Conservation (phyloP, 352 stramenopile genomes). For the Globisporangium recalcitrans region DNA sequence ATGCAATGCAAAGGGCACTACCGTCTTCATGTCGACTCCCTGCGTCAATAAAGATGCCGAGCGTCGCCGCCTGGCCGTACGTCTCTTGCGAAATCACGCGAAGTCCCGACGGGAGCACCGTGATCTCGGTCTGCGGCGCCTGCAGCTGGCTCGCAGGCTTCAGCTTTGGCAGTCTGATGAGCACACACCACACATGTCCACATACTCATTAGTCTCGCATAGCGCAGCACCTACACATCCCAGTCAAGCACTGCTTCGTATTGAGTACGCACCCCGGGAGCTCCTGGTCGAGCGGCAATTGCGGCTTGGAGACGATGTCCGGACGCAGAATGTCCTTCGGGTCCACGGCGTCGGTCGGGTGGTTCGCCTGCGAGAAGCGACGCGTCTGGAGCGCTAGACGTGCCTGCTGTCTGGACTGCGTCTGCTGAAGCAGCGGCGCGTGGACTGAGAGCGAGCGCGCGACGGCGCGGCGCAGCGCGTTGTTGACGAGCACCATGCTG, state of each 20-base stretch:
- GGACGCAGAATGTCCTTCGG: constrained; percentile 58
- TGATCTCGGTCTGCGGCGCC: constrained; percentile 89
- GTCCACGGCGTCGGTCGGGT: constrained; percentile 21
- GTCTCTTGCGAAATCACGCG: constrained; percentile 96
- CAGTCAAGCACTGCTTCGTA: not conserved
- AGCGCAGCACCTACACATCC: not conserved
- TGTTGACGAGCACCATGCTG: constrained; percentile 27
- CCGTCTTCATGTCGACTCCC: constrained; percentile 82
- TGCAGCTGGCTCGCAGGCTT: constrained; percentile 81
- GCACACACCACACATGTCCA: not conserved
- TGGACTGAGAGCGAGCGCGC: constrained; percentile 13
- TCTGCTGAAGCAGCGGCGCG: not conserved
- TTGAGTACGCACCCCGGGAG: constrained; percentile 32
- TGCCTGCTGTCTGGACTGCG: not conserved
- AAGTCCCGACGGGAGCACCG: constrained; percentile 91
- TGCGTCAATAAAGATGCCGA: constrained; percentile 92
- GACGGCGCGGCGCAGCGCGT: constrained; percentile 26
- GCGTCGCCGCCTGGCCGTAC: constrained; percentile 92
- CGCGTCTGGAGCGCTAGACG: constrained; percentile 19
- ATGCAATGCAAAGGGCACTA: constrained; percentile 8
- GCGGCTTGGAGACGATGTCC: constrained; percentile 34
- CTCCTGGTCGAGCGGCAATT: constrained; percentile 56
- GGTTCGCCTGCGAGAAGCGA: constrained; percentile 37
- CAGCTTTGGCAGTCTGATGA: constrained; percentile 57
- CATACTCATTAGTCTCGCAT: not conserved